Base-by-base conservation (phyloP, 2,329 filamentous ascomycete genomes). In the Colletotrichum sp. region DNA sequence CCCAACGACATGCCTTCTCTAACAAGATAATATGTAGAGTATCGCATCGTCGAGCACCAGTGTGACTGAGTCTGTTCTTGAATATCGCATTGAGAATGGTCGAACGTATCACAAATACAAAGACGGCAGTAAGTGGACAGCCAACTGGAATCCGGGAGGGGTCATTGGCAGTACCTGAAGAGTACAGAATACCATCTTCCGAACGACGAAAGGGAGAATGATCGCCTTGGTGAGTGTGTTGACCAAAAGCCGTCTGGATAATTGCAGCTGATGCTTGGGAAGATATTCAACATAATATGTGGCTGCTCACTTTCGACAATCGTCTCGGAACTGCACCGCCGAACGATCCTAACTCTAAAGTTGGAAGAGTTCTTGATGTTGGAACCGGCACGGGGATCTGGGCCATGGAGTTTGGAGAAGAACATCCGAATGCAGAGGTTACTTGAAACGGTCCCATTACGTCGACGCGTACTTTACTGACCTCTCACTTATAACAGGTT, bases 331-430 rank as follows among this genome's bases (percentile, higher is more conserved):
- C 81, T 26, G 77, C 79, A 28, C 68, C 76, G 3, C 75, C 79
- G n/a, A 68, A 63, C 12, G 70, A 74, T 10, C 69, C 75, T 30
- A n/a, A 64, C 5, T 65, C 64, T 1, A 68, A 76, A 2, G 67
- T 39, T 9, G 32, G 68, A 4, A 77, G 76, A 18, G 81, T 86
- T 8, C 81, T 90, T 3, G 89, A 90, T 79, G 78, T 88, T 49
- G 88, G 88, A 16, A 89, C 87, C 2, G 88, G 88, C 0, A 89
- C 88, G 5, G 88, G 87, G 15, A 79, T 83, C 7, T 87, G 86
- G 85, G 84, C 84, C 4, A 84, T 89, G 12, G 88, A 89, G 68
- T 86, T 88, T 77, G 87, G 79, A 79, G 55, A 83, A 36, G 77
- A 80, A 6, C 80, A 84, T 24, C 83, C 84, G 0, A 77, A 83